phyloP scores from a whole-genome alignment of 2,329 filamentous ascomycete species.

The Alternaria sp. region DNA sequence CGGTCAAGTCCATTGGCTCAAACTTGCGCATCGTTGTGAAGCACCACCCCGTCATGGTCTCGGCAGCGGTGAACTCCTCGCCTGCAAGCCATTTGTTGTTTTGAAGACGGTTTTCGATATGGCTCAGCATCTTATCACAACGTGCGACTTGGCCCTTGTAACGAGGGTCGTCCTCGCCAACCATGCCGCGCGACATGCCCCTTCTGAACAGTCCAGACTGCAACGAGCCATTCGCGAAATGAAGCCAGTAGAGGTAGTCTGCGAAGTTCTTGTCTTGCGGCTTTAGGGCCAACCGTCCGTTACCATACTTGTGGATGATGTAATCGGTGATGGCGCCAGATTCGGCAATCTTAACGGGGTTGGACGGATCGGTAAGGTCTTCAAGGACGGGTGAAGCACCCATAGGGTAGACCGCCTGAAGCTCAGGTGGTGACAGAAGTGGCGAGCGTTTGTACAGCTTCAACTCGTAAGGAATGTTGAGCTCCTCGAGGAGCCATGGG shows the following conservation, averaged over 20 bases:
- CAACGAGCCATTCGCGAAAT: slow-evolving; percentile 58
- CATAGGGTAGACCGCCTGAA: slow-evolving; percentile 48
- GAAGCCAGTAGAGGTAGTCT: slow-evolving; percentile 70
- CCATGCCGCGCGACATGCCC: slow-evolving; percentile 38
- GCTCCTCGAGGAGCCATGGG: slow-evolving; percentile 70
- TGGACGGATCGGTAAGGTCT: slow-evolving; percentile 54
- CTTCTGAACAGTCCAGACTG: slow-evolving; percentile 47
- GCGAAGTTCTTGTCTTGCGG: slow-evolving; percentile 60
- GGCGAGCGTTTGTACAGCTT: slow-evolving; percentile 57
- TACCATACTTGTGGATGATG: slow-evolving; percentile 60
- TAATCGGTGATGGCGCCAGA: slow-evolving; percentile 68
- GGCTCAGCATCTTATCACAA: slow-evolving; percentile 49
- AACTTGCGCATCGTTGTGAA: slow-evolving; percentile 68
- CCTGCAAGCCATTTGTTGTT: slow-evolving; percentile 65
- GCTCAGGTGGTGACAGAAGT: slow-evolving; percentile 44
- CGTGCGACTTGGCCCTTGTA: slow-evolving; percentile 43
- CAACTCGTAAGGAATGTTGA: slow-evolving; percentile 61
- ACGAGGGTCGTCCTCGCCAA: slow-evolving; percentile 43
- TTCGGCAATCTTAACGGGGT: slow-evolving; percentile 63
- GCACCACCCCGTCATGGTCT: slow-evolving; percentile 68
- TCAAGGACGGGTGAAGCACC: slow-evolving; percentile 67
- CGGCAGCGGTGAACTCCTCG: slow-evolving; percentile 67
- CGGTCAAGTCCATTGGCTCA: slow-evolving; percentile 46
- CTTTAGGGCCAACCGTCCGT: slow-evolving; percentile 56
- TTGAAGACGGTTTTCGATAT: slow-evolving; percentile 59